Percentiles rank a stretch among this genome's conserved stretches.
Evolutionary conservation across 2,329 filamentous ascomycete species (phyloP).

Genomic region (Lecanicillium sp.): DNA sequence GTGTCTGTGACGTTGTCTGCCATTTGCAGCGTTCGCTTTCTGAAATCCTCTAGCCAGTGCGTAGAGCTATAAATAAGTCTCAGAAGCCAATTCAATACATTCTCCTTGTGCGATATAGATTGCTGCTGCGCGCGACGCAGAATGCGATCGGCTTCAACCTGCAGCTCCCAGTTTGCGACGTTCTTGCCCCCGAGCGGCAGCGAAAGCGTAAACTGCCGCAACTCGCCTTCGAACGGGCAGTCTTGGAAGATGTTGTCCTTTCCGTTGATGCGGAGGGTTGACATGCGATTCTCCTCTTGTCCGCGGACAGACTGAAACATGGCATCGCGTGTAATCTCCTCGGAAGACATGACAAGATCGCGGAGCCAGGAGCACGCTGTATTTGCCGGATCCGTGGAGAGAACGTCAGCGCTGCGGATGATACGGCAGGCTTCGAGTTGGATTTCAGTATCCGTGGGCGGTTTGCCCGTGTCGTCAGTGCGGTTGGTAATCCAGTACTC

Average conservation of each 20-base stretch:
- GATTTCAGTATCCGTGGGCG: conserved; percentile 46
- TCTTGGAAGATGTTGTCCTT: conserved; percentile 52
- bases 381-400: conserved; percentile 34
- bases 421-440: conserved; percentile 52
- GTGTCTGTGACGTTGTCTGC: not conserved
- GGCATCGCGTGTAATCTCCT: conserved; percentile 36
- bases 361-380: conserved; percentile 48
- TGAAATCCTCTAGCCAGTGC: conserved; percentile 50
- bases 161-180: conserved; percentile 53
- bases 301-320: conserved; percentile 42
- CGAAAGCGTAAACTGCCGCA: conserved; percentile 47
- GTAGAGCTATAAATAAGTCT: conserved; percentile 44
- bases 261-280: conserved; percentile 48
- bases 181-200: conserved; percentile 49
- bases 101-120: conserved; percentile 42
- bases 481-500: conserved; percentile 45
- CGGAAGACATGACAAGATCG: conserved; percentile 49
- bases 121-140: conserved; percentile 49
- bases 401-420: conserved; percentile 48
- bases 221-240: conserved; percentile 47
- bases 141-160: conserved; percentile 52
- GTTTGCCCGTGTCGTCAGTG: conserved; percentile 32
- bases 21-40: conserved; percentile 38
- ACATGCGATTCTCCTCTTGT: conserved; percentile 35
- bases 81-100: conserved; percentile 50